Evolutionary conservation across 345 rosid genomes (phyloP), one percentile per base, ranked within the genome.

Genomic region (Eucalyptus curtisii): DNA sequence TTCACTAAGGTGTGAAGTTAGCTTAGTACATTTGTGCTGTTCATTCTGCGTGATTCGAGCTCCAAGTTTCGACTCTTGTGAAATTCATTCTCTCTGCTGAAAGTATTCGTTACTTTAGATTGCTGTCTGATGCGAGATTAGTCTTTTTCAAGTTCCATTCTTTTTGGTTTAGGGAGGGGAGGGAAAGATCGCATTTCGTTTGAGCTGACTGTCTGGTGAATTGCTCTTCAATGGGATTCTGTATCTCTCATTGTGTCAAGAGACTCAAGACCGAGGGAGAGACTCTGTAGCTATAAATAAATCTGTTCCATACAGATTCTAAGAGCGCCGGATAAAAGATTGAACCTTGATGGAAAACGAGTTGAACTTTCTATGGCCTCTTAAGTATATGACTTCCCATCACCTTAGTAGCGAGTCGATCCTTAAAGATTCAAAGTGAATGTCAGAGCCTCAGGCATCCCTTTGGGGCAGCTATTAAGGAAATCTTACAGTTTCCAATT

Each of bases 1-100:
- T 95, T 95, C 92, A 95, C 95, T 49, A 95, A 95, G 96, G 97
- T 89, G 42, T 33, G 81, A n/a, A 7, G 25, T 47, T 48, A 13
- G 57, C 81, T 57, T 87, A 37, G 30, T 30, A 44, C 76, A 44
- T 33, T 14, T 40, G 22, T 4, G 71, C 50, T 27, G 22, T 50
- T 86, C 19, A 53, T 53, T 53, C 87, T 20, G 66, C 47, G 15
- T 40, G 82, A 76, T 76, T 40, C 42, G 82, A 37, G 47, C 47
- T 76, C 82, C 47, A 40, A 76, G 27, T 76, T 76, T 76, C 42
- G 82, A 76, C 82, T 76, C 80, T 33, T 33, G 80, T 3, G 44
- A 68, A 31, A 68, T 68, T 68, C 40, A 68, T 33, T 33, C 80
- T 68, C 24, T 68, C 82, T 76, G 47, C 84, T 40, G 11, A 76